Evolutionary conservation across 306 rosid species (phyloP).

Genomic region (Sicyos edulis): DNA sequence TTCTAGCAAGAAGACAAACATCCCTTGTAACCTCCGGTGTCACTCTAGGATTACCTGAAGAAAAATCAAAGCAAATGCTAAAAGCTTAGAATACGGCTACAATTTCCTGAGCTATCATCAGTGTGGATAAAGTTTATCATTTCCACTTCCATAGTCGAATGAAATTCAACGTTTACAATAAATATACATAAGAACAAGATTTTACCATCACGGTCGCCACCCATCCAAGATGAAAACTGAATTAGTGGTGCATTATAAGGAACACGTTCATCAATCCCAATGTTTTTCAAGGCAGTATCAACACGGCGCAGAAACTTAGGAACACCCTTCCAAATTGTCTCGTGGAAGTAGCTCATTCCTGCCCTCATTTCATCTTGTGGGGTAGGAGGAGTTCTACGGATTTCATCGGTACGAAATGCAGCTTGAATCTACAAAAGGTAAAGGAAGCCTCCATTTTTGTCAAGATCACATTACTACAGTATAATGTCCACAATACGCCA

Average conservation of each 20-base stretch:
- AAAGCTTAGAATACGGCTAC: neutral
- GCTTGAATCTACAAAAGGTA: constrained; percentile 72
- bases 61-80: constrained; percentile 24
- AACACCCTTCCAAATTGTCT: constrained; percentile 94
- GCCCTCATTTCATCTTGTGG: constrained; percentile 99
- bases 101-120: neutral
- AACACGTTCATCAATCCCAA: constrained; percentile 81
- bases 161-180: neutral
- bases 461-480: neutral
- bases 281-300: constrained; percentile 89
- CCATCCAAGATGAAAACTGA: constrained; percentile 99
- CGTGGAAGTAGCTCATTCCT: constrained; percentile 99
- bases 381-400: constrained; percentile 85
- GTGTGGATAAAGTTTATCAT: neutral
- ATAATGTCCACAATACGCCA: neutral
- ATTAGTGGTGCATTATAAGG: constrained; percentile 96
- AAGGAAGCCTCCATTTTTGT: neutral
- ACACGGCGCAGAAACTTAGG: constrained; percentile 91
- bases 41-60: constrained; percentile 92
- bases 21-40: constrained; percentile 98
- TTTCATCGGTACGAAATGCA: constrained; percentile 96
- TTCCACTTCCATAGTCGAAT: neutral
- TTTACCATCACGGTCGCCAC: constrained; percentile 99
- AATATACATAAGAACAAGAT: neutral
- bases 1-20: constrained; percentile 93